Base-by-base conservation (phyloP, 352 stramenopile genomes). In the Phytopythium mirpurense region DNA sequence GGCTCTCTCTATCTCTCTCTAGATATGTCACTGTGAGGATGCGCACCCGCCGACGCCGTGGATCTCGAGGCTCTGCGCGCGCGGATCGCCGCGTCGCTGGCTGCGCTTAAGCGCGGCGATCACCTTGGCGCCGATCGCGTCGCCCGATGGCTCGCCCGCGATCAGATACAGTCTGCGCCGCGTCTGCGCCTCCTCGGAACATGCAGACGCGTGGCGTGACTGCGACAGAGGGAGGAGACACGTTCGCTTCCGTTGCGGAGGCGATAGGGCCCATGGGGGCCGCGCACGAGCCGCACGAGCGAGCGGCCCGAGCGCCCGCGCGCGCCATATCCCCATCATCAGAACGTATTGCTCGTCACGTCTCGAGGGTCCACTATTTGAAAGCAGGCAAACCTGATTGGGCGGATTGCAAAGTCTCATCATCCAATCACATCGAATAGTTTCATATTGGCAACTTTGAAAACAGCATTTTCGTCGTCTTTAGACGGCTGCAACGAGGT, bases 71-170 rank as follows among this genome's bases (percentile, higher is more conserved):
- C 19, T 36, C n/a, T 45, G 59, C 21, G 27, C 53, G 23, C 42
- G 54, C 50, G 40, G 50, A 11, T 65, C 34, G 48, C 34, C 51
- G 15, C 24, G 24, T 3, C 2, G 41, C 14, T 51, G 16, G 21
- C 72, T 49, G 12, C 70, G 60, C 48, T 66, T 49, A 24, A 92
- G 45, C 16, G 78, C 77, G 14, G 56, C 60, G 56, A 92, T 74
- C 36, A 83, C 66, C 63, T 91, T 89, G 54, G 68, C 69, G 24
- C 81, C 81, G 37, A 92, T 89, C n/a, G 75, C 77, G 46, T 91
- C 81, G 19, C 81, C 76, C 27, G 81, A 92, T 1, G 81, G 62
- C 56, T 92, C 81, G 11, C 78, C 81, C 45, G 81, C 78, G 37
- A 92, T 72, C 42, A 92, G 47, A 34, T 89, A 92, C 14, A 92